Percentiles rank a stretch among this genome's conserved stretches.
These are phyloP conservation scores for Euphorbia lathyris DNA, from an alignment of 345 rosid species.

Conservation along the genomic window DNA sequence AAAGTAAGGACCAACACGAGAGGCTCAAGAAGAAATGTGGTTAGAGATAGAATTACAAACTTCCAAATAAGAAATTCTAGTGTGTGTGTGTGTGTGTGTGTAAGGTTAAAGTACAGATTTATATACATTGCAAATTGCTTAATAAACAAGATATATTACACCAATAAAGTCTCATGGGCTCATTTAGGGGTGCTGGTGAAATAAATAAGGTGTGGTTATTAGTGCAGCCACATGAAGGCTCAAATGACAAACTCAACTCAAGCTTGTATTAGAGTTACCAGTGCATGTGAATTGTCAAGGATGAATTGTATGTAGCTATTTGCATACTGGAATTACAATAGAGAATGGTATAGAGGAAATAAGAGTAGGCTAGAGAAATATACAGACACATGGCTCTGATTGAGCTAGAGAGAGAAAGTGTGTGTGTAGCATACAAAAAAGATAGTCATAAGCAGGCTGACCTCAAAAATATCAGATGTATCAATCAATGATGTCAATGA, in stretches of 20 bases:
- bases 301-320: background rate
- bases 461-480: constrained; percentile 83
- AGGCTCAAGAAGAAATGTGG: no score
- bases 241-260: background rate
- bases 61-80: no score
- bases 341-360: no score
- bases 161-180: background rate
- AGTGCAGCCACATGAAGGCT: background rate
- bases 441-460: constrained; percentile 21
- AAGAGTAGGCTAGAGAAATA: no score
- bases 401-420: no score
- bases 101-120: no score
- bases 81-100: no score
- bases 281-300: background rate
- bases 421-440: background rate
- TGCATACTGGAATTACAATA: background rate
- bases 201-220: no score
- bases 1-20: no score
- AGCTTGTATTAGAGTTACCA: background rate
- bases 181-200: background rate
- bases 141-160: background rate
- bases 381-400: no score
- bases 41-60: no score
- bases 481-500: constrained; percentile 79
- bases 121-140: no score